These are phyloP conservation scores for Suillus brevipes DNA, from an alignment of 768 basidiomycete genomes.

Conservation along the genomic window DNA sequence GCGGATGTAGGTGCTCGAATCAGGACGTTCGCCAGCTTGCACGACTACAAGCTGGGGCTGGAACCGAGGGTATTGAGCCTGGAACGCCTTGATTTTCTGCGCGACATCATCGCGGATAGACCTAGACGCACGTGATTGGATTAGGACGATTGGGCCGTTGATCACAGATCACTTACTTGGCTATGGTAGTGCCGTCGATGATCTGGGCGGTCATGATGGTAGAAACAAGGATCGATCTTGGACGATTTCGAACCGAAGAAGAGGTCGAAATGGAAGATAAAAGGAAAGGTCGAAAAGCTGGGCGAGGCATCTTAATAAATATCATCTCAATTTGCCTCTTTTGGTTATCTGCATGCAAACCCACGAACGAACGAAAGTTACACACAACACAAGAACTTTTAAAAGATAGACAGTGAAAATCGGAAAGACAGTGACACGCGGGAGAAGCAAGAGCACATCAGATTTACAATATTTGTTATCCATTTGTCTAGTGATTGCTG, in stretches of 20 bases:
- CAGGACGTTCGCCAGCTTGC: conserved; percentile 90
- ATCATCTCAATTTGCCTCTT: conserved; percentile 7
- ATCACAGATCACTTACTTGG: conserved; percentile 59
- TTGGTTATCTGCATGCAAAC: conserved; percentile 2
- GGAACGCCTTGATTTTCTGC: conserved; percentile 62
- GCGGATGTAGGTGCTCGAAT: conserved; percentile 90
- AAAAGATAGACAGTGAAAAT: conserved; percentile 8
- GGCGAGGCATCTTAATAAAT: conserved; percentile 9
- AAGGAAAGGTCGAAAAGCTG: conserved; percentile 2
- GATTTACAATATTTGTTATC: neutral
- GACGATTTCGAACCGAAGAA: conserved; percentile 5
- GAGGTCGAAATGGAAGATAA: conserved; percentile 9
- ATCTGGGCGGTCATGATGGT: conserved; percentile 48
- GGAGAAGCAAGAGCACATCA: neutral
- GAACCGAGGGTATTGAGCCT: conserved; percentile 80
- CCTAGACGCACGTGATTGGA: conserved; percentile 43
- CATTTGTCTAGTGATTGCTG: neutral
- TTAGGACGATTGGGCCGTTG: conserved; percentile 8
- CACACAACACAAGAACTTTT: conserved; percentile 4
- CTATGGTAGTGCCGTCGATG: conserved; percentile 83
- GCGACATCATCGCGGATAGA: conserved; percentile 78
- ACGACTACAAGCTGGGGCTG: conserved; percentile 88
- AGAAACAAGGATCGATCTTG: conserved; percentile 9
- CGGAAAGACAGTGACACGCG: neutral
- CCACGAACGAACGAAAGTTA: conserved; percentile 1